Percentiles rank a stretch among this genome's conserved stretches.
phyloP scores from a whole-genome alignment of 805 yeast species.

The Kuraishia ogatae region DNA sequence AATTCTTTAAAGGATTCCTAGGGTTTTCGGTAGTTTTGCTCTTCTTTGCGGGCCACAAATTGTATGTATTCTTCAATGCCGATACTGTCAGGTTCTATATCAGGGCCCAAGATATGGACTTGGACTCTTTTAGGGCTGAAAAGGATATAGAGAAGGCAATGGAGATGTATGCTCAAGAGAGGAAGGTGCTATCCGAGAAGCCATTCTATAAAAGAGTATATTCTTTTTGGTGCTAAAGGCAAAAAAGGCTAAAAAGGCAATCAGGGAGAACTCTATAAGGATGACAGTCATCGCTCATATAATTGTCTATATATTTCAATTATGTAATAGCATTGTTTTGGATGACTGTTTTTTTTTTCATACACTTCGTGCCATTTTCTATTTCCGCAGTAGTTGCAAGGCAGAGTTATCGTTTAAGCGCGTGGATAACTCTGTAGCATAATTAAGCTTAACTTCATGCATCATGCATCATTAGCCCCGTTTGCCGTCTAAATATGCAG shows the following conservation, averaged over 20 bases:
- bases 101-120: slow-evolving; percentile 12
- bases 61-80: slow-evolving; percentile 9
- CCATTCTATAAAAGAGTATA: slow-evolving; percentile 23
- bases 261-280: too few species aligned
- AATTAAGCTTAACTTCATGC: too few species aligned
- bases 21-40: slow-evolving; percentile 36
- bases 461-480: too few species aligned
- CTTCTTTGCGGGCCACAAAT: slow-evolving; percentile 34
- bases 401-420: too few species aligned
- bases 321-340: too few species aligned
- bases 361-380: too few species aligned
- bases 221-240: slow-evolving; percentile 36
- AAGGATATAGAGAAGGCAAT: slow-evolving; percentile 11
- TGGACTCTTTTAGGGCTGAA: slow-evolving; percentile 13
- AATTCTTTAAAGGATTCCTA: slow-evolving; percentile 35
- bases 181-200: slow-evolving; percentile 24
- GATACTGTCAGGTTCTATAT: slow-evolving; percentile 9
- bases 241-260: not conserved
- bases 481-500: too few species aligned
- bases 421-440: too few species aligned
- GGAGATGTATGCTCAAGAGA: slow-evolving; percentile 35
- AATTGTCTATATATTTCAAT: too few species aligned
- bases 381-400: too few species aligned
- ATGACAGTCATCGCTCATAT: too few species aligned
- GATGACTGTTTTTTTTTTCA: too few species aligned